Evolutionary conservation across 106 monocot species (phyloP).

Genomic region (Amphibolis antarctica): DNA sequence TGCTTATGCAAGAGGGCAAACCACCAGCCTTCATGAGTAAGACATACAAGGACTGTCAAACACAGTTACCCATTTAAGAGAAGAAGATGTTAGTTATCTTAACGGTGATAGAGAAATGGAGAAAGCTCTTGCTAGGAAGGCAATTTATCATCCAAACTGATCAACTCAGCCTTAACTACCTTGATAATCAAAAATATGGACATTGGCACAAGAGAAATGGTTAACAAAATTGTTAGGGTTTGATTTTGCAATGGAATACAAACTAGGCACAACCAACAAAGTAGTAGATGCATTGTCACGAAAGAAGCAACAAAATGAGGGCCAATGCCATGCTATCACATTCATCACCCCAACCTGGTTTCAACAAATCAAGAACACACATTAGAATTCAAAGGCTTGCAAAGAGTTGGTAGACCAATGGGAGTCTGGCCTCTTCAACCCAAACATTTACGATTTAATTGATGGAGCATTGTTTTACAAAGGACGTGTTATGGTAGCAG

Average conservation of each 20-base stretch:
- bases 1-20: background rate
- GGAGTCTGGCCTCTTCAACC: too few relatives aligned
- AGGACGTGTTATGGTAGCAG: background rate
- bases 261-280: background rate
- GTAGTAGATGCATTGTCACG: conserved; percentile 1
- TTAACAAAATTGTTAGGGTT: background rate
- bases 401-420: background rate
- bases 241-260: conserved; percentile 4
- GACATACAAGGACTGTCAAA: background rate
- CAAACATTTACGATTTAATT: background rate
- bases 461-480: background rate
- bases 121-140: background rate
- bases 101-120: background rate
- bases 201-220: background rate
- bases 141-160: background rate
- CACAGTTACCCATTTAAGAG: background rate
- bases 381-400: too few relatives aligned
- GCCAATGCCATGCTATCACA: background rate
- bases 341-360: too few relatives aligned
- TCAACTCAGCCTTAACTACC: background rate
- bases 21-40: background rate
- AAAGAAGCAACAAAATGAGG: background rate
- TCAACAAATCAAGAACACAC: too few relatives aligned
- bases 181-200: background rate
- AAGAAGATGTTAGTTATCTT: background rate